A percentile compares a stretch with the other conserved stretches of the same genome.
phyloP scores from a whole-genome alignment of 2,329 filamentous ascomycete species.

The Ophiocordyceps camponoti-floridani region DNA sequence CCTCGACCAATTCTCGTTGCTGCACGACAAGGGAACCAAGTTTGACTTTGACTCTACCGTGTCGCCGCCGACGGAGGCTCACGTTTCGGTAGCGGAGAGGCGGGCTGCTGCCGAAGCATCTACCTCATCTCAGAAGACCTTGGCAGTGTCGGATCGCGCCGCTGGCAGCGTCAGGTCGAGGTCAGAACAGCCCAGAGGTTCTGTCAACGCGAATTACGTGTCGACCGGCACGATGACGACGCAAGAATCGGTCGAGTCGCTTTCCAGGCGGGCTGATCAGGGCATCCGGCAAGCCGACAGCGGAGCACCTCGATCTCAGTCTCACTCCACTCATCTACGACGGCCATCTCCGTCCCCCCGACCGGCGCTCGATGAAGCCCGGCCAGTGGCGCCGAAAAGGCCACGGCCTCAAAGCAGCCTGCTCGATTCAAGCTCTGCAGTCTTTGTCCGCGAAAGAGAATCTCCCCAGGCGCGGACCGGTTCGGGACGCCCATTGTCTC shows the following conservation, averaged over 20 bases:
- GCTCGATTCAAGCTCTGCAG: constrained; percentile 57
- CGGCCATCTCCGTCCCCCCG: constrained; percentile 5
- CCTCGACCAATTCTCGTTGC: constrained; percentile 77
- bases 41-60: constrained; percentile 61
- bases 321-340: constrained; percentile 9
- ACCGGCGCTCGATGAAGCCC: constrained; percentile 7
- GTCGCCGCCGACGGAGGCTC: constrained; percentile 22
- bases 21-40: constrained; percentile 68
- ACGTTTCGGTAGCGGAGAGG: constrained; percentile 39
- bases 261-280: constrained; percentile 7
- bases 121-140: constrained; percentile 22
- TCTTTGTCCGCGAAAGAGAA: constrained; percentile 67
- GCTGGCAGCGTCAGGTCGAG: constrained; percentile 19
- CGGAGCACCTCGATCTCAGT: constrained; percentile 5
- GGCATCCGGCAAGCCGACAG: constrained; percentile 1
- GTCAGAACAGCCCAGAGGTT: constrained; percentile 38
- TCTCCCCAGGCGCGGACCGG: constrained; percentile 22
- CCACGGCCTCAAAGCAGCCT: constrained; percentile 67
- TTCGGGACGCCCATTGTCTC: constrained; percentile 6
- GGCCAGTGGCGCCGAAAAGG: constrained; percentile 18
- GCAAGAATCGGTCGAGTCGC: constrained; percentile 31
- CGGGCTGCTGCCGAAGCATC: constrained; percentile 80
- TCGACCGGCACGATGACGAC: constrained; percentile 67
- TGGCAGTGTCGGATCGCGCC: constrained; percentile 7
- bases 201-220: constrained; percentile 18